Evolutionary conservation across 208 protist species (phyloP).

Genomic region (Endotrypanum monterogeii): DNA sequence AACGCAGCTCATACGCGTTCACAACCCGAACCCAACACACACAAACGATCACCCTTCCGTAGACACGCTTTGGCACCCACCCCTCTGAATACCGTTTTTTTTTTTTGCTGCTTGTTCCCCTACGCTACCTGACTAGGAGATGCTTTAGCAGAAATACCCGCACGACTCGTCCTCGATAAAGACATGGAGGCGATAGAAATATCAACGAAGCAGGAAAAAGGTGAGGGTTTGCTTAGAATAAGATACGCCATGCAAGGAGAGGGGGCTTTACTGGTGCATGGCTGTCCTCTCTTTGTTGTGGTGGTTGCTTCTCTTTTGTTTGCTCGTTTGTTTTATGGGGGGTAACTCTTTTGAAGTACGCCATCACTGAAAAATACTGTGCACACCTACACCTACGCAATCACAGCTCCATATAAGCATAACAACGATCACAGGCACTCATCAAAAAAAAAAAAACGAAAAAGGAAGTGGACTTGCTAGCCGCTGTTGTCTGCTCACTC

Average conservation of each 20-base stretch:
- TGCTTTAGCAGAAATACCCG: background rate
- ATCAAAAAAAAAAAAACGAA: background rate
- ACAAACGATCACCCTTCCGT: background rate
- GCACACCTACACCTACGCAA: background rate
- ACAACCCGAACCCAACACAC: background rate
- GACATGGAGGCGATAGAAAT: background rate
- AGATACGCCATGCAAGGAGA: background rate
- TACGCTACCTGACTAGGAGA: background rate
- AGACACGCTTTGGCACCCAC: background rate
- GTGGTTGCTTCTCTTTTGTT: too few species aligned
- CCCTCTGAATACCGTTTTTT: background rate
- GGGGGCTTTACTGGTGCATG: background rate
- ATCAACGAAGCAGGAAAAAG: background rate
- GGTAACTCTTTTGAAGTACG: background rate
- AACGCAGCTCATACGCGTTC: background rate
- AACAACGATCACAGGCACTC: background rate
- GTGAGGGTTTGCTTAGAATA: background rate
- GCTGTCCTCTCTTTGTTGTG: too few species aligned
- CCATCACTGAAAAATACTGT: background rate
- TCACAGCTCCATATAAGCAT: background rate
- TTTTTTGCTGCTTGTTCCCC: background rate
- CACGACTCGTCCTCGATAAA: background rate
- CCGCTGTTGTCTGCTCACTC: background rate
- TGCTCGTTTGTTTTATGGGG: too few species aligned
- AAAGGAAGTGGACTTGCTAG: background rate